These are phyloP conservation scores for Picea sitchensis DNA, from an alignment of 75 land plant species.

Conservation along the genomic window DNA sequence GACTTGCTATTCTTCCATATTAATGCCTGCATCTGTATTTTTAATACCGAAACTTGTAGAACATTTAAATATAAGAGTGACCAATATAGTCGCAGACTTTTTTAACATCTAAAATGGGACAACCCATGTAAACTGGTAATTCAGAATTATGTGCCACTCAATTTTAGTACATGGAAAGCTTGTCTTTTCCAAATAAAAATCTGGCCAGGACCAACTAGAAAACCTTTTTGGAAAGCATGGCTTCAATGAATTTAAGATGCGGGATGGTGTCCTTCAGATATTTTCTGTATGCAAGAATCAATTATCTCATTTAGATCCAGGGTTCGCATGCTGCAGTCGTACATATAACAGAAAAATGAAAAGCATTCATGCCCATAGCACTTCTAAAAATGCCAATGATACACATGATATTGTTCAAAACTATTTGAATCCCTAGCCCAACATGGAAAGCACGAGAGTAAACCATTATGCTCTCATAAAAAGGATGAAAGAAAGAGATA, in stretches of 20 bases:
- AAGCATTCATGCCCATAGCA: not conserved
- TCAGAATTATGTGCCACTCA: not conserved
- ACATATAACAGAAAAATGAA: not conserved
- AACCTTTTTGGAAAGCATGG: not conserved
- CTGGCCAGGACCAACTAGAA: not conserved
- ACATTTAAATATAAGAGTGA: not conserved
- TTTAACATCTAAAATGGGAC: not conserved
- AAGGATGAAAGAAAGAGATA: slow-evolving; percentile 3
- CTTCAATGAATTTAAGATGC: not conserved
- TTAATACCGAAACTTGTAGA: not conserved
- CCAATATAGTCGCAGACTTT: not conserved
- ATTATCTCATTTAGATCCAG: too few relatives aligned
- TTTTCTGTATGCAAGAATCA: not conserved
- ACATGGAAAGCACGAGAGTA: not conserved
- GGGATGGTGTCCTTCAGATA: not conserved
- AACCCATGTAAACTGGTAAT: not conserved
- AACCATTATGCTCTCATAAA: not conserved
- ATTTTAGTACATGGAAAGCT: not conserved
- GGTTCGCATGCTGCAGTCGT: not conserved
- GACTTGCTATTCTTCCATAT: not conserved
- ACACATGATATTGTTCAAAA: not conserved
- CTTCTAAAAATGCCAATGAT: not conserved
- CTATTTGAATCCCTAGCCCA: not conserved
- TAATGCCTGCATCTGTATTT: not conserved
- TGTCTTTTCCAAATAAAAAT: not conserved